Conservation (phyloP, 108 stramenopile genomes). For the Cyclostephanos tholiformis region DNA sequence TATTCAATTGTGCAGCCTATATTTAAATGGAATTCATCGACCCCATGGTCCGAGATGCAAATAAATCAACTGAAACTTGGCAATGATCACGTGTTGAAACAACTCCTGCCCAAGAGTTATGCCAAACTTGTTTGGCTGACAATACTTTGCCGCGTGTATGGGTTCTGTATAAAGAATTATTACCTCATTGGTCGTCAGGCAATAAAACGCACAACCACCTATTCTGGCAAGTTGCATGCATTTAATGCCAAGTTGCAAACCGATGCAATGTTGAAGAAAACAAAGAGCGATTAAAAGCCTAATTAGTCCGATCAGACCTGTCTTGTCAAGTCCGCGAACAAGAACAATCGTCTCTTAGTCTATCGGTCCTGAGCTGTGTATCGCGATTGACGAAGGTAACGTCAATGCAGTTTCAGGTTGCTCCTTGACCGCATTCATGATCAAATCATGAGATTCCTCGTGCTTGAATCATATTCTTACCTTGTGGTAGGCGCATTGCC, state of each 20-base stretch:
- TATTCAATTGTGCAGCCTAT: slow-evolving; percentile 56
- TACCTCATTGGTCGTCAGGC: slow-evolving; percentile 86
- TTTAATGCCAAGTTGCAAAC: slow-evolving; percentile 84
- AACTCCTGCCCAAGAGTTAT: slow-evolving; percentile 67
- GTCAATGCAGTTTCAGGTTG: too few relatives aligned
- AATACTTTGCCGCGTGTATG: slow-evolving; percentile 74
- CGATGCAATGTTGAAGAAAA: slow-evolving; percentile 67
- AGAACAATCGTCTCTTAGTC: slow-evolving; percentile 99
- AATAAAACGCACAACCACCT: slow-evolving; percentile 81
- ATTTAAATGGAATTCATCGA: slow-evolving; percentile 92
- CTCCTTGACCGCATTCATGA: too few relatives aligned
- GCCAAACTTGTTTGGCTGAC: slow-evolving; percentile 84
- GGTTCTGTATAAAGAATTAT: slow-evolving; percentile 89
- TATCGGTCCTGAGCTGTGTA: slow-evolving; percentile 88
- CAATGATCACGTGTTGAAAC: slow-evolving; percentile 38
- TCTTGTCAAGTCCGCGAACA: slow-evolving; percentile 99
- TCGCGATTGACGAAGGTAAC: slow-evolving; percentile 96
- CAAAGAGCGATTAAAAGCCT: slow-evolving; percentile 2
- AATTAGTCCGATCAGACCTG: slow-evolving; percentile 87
- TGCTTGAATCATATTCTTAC: not conserved
- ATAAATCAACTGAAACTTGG: slow-evolving; percentile 63
- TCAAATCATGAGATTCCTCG: too few relatives aligned
- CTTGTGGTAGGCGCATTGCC: slow-evolving; percentile 44
- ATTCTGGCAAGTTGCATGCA: slow-evolving; percentile 83
- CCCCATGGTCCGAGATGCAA: slow-evolving; percentile 95